Conservation (phyloP, 1,284 basidiomycete genomes). For the Puccinia coronata region DNA sequence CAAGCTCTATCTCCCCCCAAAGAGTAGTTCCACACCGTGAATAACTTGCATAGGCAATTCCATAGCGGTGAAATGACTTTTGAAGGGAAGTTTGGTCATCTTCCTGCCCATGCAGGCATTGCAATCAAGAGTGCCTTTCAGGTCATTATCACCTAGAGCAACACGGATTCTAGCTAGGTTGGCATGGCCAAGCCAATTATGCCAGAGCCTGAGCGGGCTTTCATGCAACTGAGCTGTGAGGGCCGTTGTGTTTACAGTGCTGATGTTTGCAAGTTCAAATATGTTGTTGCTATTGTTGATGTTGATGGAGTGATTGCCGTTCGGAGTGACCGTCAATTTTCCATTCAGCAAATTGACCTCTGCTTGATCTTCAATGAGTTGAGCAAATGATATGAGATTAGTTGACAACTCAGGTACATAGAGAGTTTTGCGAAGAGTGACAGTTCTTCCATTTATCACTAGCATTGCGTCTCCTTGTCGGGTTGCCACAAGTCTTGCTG, state of each 20-base stretch:
- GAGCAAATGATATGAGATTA: slow-evolving; percentile 15
- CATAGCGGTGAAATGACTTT: not conserved
- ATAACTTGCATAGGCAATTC: no score
- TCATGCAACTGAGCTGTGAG: no score
- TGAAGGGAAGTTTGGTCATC: not conserved
- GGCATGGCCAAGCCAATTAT: not conserved
- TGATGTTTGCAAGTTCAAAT: not conserved
- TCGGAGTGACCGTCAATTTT: not conserved
- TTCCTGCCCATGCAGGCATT: not conserved
- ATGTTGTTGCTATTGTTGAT: not conserved
- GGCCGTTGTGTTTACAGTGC: no score
- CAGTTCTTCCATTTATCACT: not conserved
- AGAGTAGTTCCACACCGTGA: no score
- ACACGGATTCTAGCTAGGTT: not conserved
- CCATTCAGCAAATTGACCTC: not conserved
- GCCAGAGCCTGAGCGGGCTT: not conserved
- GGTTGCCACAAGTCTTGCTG: not conserved
- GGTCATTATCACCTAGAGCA: not conserved
- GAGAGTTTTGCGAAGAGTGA: not conserved
- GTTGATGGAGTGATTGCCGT: not conserved
- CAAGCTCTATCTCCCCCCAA: no score
- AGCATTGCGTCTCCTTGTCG: not conserved
- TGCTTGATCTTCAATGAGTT: not conserved
- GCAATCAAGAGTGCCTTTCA: not conserved
- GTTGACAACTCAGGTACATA: not conserved